Percentiles rank a stretch among this genome's conserved stretches.
phyloP scores from a whole-genome alignment of 129 eudicot species.

The Centaurea solstitialis region DNA sequence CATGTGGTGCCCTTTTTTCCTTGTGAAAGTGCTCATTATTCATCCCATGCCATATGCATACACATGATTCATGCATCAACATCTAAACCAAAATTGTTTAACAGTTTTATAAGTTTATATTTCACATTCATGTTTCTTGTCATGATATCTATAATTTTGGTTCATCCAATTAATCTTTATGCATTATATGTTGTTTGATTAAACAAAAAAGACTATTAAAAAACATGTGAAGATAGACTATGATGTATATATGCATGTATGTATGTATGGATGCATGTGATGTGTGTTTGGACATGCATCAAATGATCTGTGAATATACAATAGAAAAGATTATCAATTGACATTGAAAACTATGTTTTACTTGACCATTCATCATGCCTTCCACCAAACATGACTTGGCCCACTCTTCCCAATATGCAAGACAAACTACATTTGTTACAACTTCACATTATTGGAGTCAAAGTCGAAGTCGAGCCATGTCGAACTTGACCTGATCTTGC shows the following conservation, averaged over 20 bases:
- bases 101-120: no score
- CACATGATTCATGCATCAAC: conserved; percentile 1
- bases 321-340: conserved; percentile 27
- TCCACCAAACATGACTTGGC: conserved; percentile 36
- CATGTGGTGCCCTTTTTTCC: conserved; percentile 13
- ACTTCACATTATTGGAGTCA: neutral
- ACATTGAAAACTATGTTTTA: conserved; percentile 26
- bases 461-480: neutral
- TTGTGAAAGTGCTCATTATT: neutral
- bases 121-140: neutral
- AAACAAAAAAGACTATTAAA: neutral
- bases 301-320: conserved; percentile 24
- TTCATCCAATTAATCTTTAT: neutral
- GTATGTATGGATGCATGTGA: conserved; percentile 1
- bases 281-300: conserved; percentile 13
- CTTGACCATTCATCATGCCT: conserved; percentile 29
- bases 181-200: neutral
- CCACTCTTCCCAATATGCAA: conserved; percentile 11
- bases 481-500: neutral
- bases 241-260: conserved; percentile 6
- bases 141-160: neutral
- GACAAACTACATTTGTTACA: neutral
- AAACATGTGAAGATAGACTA: neutral
- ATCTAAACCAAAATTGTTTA: neutral
- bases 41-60: conserved; percentile 15